Conservation (phyloP, 1,139 yeast genomes). For the Suhomyces wounanorum region DNA sequence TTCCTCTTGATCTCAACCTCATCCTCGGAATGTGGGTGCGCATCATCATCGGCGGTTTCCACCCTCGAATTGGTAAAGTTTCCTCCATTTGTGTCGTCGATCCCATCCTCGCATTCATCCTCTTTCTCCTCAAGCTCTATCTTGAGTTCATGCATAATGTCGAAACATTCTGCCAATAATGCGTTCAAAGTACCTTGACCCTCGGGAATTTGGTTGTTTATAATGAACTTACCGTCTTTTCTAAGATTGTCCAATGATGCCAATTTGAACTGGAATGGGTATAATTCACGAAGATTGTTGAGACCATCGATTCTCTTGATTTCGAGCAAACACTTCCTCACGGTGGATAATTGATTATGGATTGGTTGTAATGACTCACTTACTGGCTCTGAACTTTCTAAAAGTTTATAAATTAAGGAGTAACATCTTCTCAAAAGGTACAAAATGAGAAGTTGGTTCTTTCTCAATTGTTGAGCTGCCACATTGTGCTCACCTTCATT, state of each 20-base stretch:
- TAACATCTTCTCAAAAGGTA: slow-evolving; percentile 87
- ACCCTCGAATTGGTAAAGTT: slow-evolving; percentile 19
- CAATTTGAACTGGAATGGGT: slow-evolving; percentile 92
- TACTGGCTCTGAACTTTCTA: slow-evolving; percentile 93
- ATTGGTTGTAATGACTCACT: slow-evolving; percentile 89
- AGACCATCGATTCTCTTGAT: slow-evolving; percentile 92
- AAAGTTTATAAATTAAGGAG: slow-evolving; percentile 80
- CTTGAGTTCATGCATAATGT: slow-evolving; percentile 84
- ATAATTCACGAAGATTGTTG: slow-evolving; percentile 80
- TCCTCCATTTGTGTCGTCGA: slow-evolving; percentile 16
- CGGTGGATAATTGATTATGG: slow-evolving; percentile 90
- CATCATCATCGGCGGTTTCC: slow-evolving; percentile 28
- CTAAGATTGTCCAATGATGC: slow-evolving; percentile 86
- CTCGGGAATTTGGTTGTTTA: slow-evolving; percentile 87
- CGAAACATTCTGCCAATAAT: slow-evolving; percentile 89
- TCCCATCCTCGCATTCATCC: slow-evolving; percentile 27
- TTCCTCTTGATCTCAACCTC: slow-evolving; percentile 50
- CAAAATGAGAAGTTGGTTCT: slow-evolving; percentile 63
- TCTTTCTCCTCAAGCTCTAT: slow-evolving; percentile 80
- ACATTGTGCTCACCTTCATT: slow-evolving; percentile 15
- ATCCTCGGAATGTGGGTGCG: slow-evolving; percentile 29
- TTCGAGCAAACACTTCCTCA: slow-evolving; percentile 83
- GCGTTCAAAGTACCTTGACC: slow-evolving; percentile 96
- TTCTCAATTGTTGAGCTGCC: slow-evolving; percentile 27
- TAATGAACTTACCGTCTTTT: slow-evolving; percentile 86